These are phyloP conservation scores for Hansenula anomala DNA, from an alignment of 1,139 yeast species.

Conservation along the genomic window DNA sequence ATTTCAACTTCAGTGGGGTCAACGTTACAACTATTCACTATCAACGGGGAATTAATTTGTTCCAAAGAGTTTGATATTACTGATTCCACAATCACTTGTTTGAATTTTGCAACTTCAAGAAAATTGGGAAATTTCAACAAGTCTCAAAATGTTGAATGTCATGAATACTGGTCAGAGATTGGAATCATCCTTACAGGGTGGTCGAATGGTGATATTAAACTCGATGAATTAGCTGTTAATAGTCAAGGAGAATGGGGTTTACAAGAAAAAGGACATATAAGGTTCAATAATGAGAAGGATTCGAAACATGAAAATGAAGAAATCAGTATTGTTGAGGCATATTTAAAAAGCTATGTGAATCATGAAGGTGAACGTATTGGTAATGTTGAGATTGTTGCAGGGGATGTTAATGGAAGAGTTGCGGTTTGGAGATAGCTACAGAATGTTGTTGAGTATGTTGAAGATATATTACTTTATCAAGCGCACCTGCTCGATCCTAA, in stretches of 20 bases:
- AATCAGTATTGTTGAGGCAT: constrained; percentile 25
- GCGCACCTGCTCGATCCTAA: too few relatives aligned
- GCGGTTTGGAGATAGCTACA: constrained; percentile 26
- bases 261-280: constrained; percentile 13
- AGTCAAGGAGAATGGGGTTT: constrained; percentile 20
- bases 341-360: constrained; percentile 23
- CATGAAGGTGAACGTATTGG: constrained; percentile 27
- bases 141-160: constrained; percentile 24
- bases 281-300: constrained; percentile 18
- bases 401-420: constrained; percentile 28
- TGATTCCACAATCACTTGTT: constrained; percentile 14
- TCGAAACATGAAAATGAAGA: constrained; percentile 19
- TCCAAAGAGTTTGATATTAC: constrained; percentile 4
- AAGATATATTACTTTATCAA: too few relatives aligned
- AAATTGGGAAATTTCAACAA: constrained; percentile 17
- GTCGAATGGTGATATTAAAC: constrained; percentile 23
- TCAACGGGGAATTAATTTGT: constrained; percentile 48
- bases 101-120: constrained; percentile 23
- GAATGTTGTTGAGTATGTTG: background rate
- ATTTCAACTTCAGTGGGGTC: constrained; percentile 33
- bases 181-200: constrained; percentile 32
- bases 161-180: constrained; percentile 32
- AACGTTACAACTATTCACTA: constrained; percentile 36
- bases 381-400: constrained; percentile 30
- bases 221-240: constrained; percentile 27